Conservation (phyloP, 2,329 filamentous ascomycete genomes). For the Sarocladiaceae sp. region DNA sequence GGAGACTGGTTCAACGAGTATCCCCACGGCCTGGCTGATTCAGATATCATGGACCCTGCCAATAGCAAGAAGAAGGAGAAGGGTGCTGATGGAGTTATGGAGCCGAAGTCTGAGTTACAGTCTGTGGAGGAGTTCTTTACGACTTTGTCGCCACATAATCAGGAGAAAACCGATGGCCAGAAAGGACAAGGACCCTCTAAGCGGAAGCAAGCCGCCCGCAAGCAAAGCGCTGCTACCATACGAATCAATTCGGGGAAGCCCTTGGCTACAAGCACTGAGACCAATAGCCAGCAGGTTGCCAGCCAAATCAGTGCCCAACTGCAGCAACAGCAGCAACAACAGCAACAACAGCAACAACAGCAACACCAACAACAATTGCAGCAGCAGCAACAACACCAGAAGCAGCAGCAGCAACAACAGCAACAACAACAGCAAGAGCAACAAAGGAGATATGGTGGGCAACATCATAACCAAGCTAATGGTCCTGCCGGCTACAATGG, state of each 20-base stretch:
- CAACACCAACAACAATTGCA: constrained; percentile 16
- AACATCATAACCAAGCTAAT: constrained; percentile 29
- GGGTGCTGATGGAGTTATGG: constrained; percentile 81
- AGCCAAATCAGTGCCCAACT: constrained; percentile 6
- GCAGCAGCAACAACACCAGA: constrained; percentile 17
- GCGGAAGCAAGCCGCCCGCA: constrained; percentile 35
- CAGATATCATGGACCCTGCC: constrained; percentile 76
- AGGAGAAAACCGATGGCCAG: constrained; percentile 30
- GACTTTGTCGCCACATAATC: constrained; percentile 61
- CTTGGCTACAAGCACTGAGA: constrained; percentile 9
- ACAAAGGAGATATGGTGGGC: constrained; percentile 8
- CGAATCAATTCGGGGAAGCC: constrained; percentile 12
- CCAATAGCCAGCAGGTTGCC: constrained; percentile 6
- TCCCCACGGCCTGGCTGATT: constrained; percentile 81
- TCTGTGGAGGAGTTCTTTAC: constrained; percentile 94
- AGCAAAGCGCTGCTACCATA: constrained; percentile 13
- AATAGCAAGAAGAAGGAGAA: constrained; percentile 63
- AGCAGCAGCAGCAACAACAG: constrained; percentile 18
- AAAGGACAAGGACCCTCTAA: constrained; percentile 22
- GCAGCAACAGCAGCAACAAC: constrained; percentile 12
- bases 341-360: constrained; percentile 19
- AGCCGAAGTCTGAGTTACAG: constrained; percentile 84
- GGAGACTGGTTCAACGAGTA: constrained; percentile 97
- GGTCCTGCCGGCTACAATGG: constrained; percentile 36
- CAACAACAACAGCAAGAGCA: constrained; percentile 16